A percentile compares a stretch with the other conserved stretches of the same genome.
phyloP scores from a whole-genome alignment of 371 early-diverging fungal genomes.

The Syncephalastrum monosporum region DNA sequence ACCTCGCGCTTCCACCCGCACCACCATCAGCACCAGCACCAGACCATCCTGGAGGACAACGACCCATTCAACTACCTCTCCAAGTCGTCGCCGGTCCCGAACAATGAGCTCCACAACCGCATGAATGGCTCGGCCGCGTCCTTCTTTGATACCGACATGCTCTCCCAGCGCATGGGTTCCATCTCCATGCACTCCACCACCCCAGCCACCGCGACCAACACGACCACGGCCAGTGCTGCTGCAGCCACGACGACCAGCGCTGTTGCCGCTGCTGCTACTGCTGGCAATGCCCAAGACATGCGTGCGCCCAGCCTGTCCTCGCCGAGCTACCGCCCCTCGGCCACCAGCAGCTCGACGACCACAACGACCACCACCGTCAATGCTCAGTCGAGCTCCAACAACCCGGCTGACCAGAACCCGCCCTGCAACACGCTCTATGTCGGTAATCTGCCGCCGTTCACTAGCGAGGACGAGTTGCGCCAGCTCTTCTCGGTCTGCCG shows the following conservation, averaged over 20 bases:
- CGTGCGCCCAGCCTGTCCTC: constrained; percentile 17
- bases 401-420: constrained; percentile 79
- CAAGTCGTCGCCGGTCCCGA: constrained; percentile 63
- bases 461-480: constrained; percentile 87
- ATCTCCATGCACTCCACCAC: constrained; percentile 7
- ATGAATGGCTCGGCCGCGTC: constrained; percentile 8
- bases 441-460: constrained; percentile 85
- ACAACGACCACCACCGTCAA: constrained; percentile 3
- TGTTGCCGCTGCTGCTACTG: too few species aligned
- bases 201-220: constrained; percentile 1
- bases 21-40: neutral
- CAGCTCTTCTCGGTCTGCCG: constrained; percentile 71
- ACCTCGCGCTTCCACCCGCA: too few species aligned
- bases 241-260: neutral
- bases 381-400: constrained; percentile 6
- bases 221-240: constrained; percentile 1
- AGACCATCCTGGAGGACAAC: constrained; percentile 61
- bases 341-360: neutral
- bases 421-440: constrained; percentile 97
- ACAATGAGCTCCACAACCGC: constrained; percentile 7
- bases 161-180: constrained; percentile 16
- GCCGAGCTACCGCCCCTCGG: constrained; percentile 12
- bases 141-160: constrained; percentile 10
- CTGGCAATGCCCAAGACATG: constrained; percentile 1
- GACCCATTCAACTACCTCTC: constrained; percentile 91